These are phyloP conservation scores for Lentinus tigrinus DNA, from an alignment of 768 basidiomycete genomes.

Conservation along the genomic window DNA sequence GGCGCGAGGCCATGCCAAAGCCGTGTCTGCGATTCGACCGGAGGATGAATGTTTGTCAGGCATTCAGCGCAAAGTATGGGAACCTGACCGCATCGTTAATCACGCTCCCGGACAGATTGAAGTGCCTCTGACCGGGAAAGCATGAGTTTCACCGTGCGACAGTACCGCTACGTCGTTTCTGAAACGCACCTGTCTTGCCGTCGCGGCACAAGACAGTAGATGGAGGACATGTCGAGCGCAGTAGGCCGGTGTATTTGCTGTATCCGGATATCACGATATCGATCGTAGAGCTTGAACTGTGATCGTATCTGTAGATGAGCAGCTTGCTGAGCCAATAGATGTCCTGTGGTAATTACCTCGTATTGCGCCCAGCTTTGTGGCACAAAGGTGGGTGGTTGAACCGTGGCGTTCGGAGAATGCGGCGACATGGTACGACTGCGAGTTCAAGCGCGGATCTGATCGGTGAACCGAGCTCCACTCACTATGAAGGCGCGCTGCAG, in stretches of 20 bases:
- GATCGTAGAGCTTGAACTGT: not conserved
- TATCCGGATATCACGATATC: not conserved
- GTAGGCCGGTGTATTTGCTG: not conserved
- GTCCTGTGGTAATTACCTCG: too few species aligned
- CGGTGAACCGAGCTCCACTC: too few species aligned
- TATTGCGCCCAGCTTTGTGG: too few species aligned
- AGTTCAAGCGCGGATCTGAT: too few species aligned
- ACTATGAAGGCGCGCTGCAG: too few species aligned
- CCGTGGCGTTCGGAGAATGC: too few species aligned
- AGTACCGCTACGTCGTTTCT: not conserved
- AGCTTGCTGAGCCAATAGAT: not conserved
- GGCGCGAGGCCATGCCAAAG: not conserved
- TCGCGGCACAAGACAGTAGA: not conserved
- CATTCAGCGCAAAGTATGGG: not conserved
- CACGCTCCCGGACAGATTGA: not conserved
- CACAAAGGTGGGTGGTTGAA: too few species aligned
- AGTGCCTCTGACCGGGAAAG: not conserved
- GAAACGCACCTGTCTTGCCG: not conserved
- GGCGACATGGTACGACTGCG: too few species aligned
- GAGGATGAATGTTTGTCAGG: not conserved
- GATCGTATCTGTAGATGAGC: not conserved
- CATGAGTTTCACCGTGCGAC: not conserved
- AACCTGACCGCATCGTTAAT: not conserved
- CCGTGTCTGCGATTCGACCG: not conserved
- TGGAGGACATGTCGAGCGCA: not conserved